These are phyloP conservation scores for Nitzschia inconspicua DNA, from an alignment of 108 stramenopile species.

Conservation along the genomic window DNA sequence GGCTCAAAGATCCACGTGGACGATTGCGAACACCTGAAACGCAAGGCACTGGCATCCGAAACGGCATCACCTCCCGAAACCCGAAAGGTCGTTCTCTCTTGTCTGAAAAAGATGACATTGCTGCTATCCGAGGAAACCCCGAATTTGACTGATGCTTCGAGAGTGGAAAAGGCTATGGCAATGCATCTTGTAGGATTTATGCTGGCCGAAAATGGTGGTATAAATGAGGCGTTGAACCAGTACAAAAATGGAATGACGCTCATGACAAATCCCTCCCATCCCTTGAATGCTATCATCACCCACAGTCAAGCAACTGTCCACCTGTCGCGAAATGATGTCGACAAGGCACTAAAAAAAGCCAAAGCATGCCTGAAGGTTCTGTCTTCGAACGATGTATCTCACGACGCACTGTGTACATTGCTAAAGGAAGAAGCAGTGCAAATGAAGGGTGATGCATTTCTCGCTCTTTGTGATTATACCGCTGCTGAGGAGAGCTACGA, in stretches of 20 bases:
- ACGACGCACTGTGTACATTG: conserved; percentile 3
- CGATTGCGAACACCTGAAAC: conserved; percentile 25
- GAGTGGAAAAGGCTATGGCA: conserved; percentile 38
- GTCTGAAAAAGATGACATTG: conserved; percentile 8
- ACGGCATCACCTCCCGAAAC: conserved; percentile 3
- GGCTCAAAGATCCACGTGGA: conserved; percentile 38
- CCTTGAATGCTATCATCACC: conserved; percentile 32
- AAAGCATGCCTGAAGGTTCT: conserved; percentile 7
- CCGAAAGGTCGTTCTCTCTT: conserved; percentile 7
- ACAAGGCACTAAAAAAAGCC: conserved; percentile 33
- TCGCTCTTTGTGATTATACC: conserved; percentile 38
- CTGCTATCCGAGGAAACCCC: conserved; percentile 11
- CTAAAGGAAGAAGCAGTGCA: conserved; percentile 20
- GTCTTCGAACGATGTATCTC: conserved; percentile 16
- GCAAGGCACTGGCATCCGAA: not conserved
- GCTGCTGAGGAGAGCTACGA: conserved; percentile 32
- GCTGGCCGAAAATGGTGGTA: conserved; percentile 34
- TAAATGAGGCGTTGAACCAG: conserved; percentile 33
- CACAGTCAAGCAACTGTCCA: conserved; percentile 35
- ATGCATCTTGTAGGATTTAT: conserved; percentile 38
- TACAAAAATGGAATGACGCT: conserved; percentile 42
- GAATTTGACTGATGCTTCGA: not conserved
- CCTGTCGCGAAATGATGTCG: conserved; percentile 28
- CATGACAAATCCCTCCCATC: conserved; percentile 25
- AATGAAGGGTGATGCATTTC: conserved; percentile 32